phyloP scores from a whole-genome alignment of 1,284 basidiomycete genomes.

The Chiua sp. region DNA sequence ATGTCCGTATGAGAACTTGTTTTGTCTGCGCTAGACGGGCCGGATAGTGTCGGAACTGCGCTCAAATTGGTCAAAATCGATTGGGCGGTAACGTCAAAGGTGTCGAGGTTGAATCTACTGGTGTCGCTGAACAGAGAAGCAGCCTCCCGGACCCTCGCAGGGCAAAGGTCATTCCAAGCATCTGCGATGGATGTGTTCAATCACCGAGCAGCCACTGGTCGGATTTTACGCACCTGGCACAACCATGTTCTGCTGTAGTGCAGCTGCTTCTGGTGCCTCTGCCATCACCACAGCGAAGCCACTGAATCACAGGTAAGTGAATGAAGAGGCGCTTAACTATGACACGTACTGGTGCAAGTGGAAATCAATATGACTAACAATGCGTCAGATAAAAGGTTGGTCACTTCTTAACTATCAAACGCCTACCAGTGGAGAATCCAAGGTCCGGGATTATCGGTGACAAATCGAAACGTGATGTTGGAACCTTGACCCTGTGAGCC shows the following conservation, averaged over 20 bases:
- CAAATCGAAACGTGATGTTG: conserved; percentile 36
- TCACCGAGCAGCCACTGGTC: background rate
- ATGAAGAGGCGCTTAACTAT: background rate
- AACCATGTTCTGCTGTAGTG: conserved; percentile 21
- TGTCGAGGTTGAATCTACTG: conserved; percentile 23
- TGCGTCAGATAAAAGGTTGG: background rate
- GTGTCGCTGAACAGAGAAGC: conserved; percentile 19
- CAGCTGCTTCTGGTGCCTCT: conserved; percentile 24
- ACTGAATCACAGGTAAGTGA: conserved; percentile 18
- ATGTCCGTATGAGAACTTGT: conserved; percentile 18
- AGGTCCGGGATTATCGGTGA: conserved; percentile 35
- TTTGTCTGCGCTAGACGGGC: background rate
- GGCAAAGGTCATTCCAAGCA: conserved; percentile 27
- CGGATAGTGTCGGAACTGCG: conserved; percentile 7
- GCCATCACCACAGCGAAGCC: conserved; percentile 39
- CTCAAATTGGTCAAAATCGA: background rate
- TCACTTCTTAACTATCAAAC: background rate
- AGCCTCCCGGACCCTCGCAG: conserved; percentile 20
- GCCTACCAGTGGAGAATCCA: conserved; percentile 41
- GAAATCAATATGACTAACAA: conserved; percentile 36
- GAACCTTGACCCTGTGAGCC: conserved; percentile 34
- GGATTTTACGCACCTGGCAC: conserved; percentile 25
- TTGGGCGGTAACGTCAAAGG: conserved; percentile 10
- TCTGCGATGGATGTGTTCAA: conserved; percentile 12
- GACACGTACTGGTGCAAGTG: conserved; percentile 31